phyloP scores from a whole-genome alignment of 2,329 filamentous ascomycete genomes.

The Alternaria brassicae region DNA sequence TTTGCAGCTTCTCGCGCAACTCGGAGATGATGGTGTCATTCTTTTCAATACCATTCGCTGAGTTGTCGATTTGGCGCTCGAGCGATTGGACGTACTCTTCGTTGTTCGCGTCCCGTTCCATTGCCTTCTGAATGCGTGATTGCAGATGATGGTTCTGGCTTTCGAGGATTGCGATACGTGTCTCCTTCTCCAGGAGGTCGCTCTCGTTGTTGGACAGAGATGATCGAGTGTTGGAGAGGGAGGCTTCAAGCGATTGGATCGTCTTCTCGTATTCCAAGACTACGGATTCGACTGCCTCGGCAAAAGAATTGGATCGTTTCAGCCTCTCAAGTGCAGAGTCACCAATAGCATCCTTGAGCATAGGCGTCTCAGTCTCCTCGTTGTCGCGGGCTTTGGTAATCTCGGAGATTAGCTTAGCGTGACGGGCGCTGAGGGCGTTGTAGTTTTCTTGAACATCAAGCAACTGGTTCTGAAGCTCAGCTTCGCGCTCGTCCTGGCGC shows the following conservation, averaged over 20 bases:
- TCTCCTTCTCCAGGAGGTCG: slow-evolving; percentile 87
- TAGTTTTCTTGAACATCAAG: slow-evolving; percentile 96
- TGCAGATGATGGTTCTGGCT: slow-evolving; percentile 92
- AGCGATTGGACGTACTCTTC: slow-evolving; percentile 93
- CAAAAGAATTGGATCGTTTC: slow-evolving; percentile 94
- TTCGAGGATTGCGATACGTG: slow-evolving; percentile 89
- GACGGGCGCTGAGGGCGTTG: slow-evolving; percentile 84
- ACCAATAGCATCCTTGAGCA: slow-evolving; percentile 68
- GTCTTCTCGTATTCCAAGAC: slow-evolving; percentile 99
- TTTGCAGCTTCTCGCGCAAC: slow-evolving; percentile 87
- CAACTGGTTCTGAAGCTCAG: slow-evolving; percentile 91
- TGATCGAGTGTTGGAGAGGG: slow-evolving; percentile 84
- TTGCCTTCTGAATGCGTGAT: slow-evolving; percentile 85
- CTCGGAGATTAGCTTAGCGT: slow-evolving; percentile 94
- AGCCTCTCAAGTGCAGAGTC: slow-evolving; percentile 85
- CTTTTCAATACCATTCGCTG: slow-evolving; percentile 90
- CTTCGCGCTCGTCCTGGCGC: slow-evolving; percentile 81
- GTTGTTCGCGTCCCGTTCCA: slow-evolving; percentile 89
- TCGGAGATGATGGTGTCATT: slow-evolving; percentile 85
- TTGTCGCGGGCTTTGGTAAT: slow-evolving; percentile 84
- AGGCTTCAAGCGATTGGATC: slow-evolving; percentile 90
- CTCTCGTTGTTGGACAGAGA: slow-evolving; percentile 87
- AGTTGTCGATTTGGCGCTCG: slow-evolving; percentile 87
- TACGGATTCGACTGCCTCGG: slow-evolving; percentile 93
- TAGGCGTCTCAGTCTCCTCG: slow-evolving; percentile 62